Conservation (phyloP, 345 rosid species). For the Pelargonium nanum region DNA sequence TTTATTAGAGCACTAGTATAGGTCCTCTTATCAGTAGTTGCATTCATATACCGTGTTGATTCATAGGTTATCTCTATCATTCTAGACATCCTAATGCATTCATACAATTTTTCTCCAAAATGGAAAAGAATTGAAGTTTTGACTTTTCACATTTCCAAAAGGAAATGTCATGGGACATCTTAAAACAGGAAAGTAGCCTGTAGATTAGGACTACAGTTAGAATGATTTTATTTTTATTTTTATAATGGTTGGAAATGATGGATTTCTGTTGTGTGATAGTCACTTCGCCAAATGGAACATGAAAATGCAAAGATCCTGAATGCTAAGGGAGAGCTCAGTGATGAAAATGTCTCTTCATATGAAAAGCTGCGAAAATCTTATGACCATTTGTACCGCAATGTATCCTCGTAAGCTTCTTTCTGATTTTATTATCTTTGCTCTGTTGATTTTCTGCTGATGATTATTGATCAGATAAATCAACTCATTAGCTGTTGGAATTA, state of each 20-base stretch:
- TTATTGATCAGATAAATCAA: not conserved
- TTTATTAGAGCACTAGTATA: no score
- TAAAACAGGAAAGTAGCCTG: not conserved
- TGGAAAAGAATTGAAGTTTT: not conserved
- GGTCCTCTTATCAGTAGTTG: no score
- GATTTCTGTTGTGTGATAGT: conserved; percentile 29
- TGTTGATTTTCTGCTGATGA: not conserved
- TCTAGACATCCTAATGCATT: not conserved
- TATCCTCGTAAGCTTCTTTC: conserved; percentile 68
- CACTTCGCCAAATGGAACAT: conserved; percentile 93
- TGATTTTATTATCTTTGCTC: conserved; percentile 9
- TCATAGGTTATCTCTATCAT: not conserved
- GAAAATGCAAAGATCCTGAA: conserved; percentile 83
- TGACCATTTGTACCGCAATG: conserved; percentile 79
- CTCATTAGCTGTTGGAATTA: not conserved
- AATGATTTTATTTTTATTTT: not conserved
- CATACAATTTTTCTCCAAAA: not conserved
- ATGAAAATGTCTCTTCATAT: conserved; percentile 76
- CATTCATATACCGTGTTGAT: not conserved
- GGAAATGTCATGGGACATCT: not conserved
- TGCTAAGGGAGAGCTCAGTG: conserved; percentile 96
- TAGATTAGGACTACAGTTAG: not conserved
- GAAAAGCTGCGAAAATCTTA: conserved; percentile 95
- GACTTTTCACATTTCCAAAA: not conserved
- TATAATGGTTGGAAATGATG: conserved; percentile 1